Evolutionary conservation across 345 rosid species (phyloP), one percentile per base, ranked within the genome.

Genomic region (Populus alba): DNA sequence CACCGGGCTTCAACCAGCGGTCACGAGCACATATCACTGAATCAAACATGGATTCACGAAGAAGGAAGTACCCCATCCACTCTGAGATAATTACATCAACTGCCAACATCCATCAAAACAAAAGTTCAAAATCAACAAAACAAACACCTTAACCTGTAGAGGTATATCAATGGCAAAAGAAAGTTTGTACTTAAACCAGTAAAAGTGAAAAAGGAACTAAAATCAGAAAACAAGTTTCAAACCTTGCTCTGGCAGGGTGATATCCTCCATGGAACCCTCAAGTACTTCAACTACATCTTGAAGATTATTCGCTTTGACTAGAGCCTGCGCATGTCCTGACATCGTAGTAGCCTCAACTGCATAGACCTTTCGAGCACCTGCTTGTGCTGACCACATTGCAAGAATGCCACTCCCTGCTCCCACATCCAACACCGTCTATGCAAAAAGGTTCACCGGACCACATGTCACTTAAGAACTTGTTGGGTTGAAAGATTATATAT

Each of bases 41-140:
- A 88, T 95, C 99, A 89, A 95, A 92, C 99, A 94, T 95, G 69
- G 99, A 95, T 76, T 95, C 99, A 2, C 97, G 95, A 39, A 94
- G 87, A 70, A 95, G 98, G 74, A 95, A 94, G 90, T 94, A 93
- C 15, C 99, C 99, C 99, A 95, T 95, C 99, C 99, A 95, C 90
- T 95, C 99, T 5, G 99, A 95, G 83, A 95, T 94, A 68, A 95
- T 92, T 15, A 95, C 97, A 86, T 95, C 99, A 87, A 95, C 99
- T 94, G 92, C 89, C 86, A 80, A 70, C 31, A 49, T 78, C 31
- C 77, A 77, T 20, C 61, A 61, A 62, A 62, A 35, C 38, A 23
- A 20, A 61, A 61, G 2, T 15, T 17, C 22, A 67, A 16, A 31
- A 9, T 22, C 18, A 35, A 31, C 18, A 67, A 16, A 33, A 17